Conservation (phyloP, 768 basidiomycete genomes). For the Lactarius psammicola region DNA sequence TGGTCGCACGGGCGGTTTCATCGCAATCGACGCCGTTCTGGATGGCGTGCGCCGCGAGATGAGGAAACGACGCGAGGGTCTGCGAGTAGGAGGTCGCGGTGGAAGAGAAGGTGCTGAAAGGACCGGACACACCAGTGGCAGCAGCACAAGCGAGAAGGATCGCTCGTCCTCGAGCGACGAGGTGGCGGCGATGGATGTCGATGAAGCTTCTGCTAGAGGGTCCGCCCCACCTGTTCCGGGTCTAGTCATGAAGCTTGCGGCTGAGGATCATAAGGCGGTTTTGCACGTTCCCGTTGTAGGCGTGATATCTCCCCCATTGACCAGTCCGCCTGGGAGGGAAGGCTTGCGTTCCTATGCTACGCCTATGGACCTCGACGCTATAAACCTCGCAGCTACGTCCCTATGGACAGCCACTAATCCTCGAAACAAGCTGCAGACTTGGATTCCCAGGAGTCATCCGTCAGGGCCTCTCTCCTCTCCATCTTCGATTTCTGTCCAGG, state of each 20-base stretch:
- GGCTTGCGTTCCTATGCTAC: background rate
- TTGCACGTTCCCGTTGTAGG: constrained; percentile 25
- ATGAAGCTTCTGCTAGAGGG: constrained; percentile 29
- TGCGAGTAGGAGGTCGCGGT: constrained; percentile 15
- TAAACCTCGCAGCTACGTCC: constrained; percentile 7
- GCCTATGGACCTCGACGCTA: constrained; percentile 14
- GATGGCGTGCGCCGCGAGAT: constrained; percentile 69
- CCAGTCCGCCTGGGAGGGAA: constrained; percentile 3
- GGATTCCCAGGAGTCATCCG: constrained; percentile 18
- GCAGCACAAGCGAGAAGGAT: constrained; percentile 27
- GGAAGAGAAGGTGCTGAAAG: constrained; percentile 24
- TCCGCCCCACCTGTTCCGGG: constrained; percentile 12
- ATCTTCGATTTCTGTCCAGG: constrained; percentile 19
- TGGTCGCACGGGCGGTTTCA: constrained; percentile 91
- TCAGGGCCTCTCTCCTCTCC: constrained; percentile 21
- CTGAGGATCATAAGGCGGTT: constrained; percentile 18
- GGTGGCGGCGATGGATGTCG: constrained; percentile 35
- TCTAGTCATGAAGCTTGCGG: constrained; percentile 22
- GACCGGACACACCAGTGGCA: constrained; percentile 27
- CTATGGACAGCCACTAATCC: constrained; percentile 13
- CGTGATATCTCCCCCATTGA: constrained; percentile 11
- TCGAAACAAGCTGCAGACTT: constrained; percentile 16
- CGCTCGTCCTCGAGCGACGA: constrained; percentile 29
- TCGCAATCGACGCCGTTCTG: constrained; percentile 83
- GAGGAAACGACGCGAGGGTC: constrained; percentile 36